Evolutionary conservation across 805 yeast species (phyloP), one percentile per base, ranked within the genome.

Genomic region (Metschnikowia colocasiae): DNA sequence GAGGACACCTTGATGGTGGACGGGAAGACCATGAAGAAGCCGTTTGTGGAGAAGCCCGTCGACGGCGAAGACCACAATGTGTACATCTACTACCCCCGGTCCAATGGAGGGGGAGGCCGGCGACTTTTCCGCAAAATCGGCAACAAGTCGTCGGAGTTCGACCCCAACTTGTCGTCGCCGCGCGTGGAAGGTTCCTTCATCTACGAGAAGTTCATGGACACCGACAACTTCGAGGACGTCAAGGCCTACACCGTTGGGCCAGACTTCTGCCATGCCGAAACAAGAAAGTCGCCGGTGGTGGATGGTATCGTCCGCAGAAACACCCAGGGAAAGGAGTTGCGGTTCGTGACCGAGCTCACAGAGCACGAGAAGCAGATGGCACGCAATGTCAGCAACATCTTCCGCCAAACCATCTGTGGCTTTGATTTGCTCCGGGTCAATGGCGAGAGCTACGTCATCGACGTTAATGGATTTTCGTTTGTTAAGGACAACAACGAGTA

Each of bases 31-130:
- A 70, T 94, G 70, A 75, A 73, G 34, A 94, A 94, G 63, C 99
- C 99, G 6, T 94, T 83, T 74, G 99, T 94, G 29, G 99, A 94
- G 65, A 94, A 94, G 58, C 99, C 99, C 0, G 98, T 91, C 3
- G 97, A 94, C 65, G 99, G 99, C 46, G 99, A 94, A 68, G 97
- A 94, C 67, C 99, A 94, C 67, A 94, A 94, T 61, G 92, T 94
- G 40, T 87, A 85, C 64, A 91, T 94, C 33, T 94, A 94, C 68
- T 94, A 92, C 64, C 85, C 91, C 30, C 78, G 80, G 48, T 79
- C 85, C 49, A 85, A 86, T 44, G 99, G 99, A 39, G 99, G 99
- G 48, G 99, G 99, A 55, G 99, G 99, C 23, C 78, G 99, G 51
- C 76, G 95, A 43, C 71, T 94, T 52, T 94, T 94, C 72, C 78